Evolutionary conservation across 169 alveolate genomes (phyloP).

Genomic region (Plasmodium gonderi): DNA sequence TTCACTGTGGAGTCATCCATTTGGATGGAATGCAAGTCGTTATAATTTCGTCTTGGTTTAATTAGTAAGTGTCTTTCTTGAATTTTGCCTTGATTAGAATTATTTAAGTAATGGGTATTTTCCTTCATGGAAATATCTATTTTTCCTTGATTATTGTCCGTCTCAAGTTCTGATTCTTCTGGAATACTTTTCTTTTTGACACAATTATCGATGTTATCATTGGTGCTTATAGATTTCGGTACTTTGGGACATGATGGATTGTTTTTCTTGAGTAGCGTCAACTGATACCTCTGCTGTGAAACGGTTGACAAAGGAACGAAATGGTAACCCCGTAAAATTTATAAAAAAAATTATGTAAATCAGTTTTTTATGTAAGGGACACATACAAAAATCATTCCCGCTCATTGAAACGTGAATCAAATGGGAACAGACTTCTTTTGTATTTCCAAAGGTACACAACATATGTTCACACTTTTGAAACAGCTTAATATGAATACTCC

Average conservation of each 20-base stretch:
- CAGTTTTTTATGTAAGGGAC: too few species aligned
- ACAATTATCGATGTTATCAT: background rate
- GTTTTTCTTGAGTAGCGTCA: constrained; percentile 57
- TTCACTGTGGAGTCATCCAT: constrained; percentile 1
- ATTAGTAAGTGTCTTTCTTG: constrained; percentile 3
- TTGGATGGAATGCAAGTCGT: background rate
- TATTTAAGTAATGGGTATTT: background rate
- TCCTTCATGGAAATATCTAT: constrained; percentile 19
- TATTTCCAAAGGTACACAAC: too few species aligned
- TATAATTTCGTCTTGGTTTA: constrained; percentile 16
- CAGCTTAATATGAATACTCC: too few species aligned
- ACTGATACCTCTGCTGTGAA: constrained; percentile 50
- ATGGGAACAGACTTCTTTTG: too few species aligned
- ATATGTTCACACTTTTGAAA: too few species aligned
- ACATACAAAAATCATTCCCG: too few species aligned
- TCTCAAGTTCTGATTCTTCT: background rate
- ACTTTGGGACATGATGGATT: constrained; percentile 46
- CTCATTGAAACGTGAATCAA: too few species aligned
- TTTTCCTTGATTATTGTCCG: background rate
- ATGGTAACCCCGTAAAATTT: too few species aligned
- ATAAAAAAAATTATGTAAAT: too few species aligned
- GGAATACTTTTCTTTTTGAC: background rate
- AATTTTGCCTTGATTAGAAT: constrained; percentile 15
- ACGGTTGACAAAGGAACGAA: background rate
- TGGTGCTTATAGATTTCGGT: background rate